Evolutionary conservation across 306 rosid species (phyloP), one percentile per base, ranked within the genome.

Genomic region (Cucurbita pepo): DNA sequence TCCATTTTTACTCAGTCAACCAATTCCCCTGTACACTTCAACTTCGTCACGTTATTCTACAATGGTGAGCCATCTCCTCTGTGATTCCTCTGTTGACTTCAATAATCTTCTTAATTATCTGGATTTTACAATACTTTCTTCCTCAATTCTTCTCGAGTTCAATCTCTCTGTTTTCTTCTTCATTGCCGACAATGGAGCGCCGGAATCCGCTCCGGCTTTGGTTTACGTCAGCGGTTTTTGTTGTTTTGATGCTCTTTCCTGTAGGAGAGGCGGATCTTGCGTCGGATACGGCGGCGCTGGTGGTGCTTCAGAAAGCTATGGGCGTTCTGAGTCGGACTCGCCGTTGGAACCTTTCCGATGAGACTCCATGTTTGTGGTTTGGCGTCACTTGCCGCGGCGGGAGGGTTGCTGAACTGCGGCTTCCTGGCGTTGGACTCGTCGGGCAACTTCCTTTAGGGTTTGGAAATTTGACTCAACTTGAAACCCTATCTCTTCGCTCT

Each of bases 361-460:
- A 74, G 5, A 78, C 19, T 10, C 97, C 92, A 2, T 94, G 99
- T 72, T 11, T 0, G 0, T 94, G 99, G 99, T 44, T 55, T 0
- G 99, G 99, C 12, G 95, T 94, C 6, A 14, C 0, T 15, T 91
- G 97, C 77, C 6, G 1, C 3, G 67, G 82, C 40, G 63, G 9
- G 11, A 56, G 91, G 52, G 92, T 94, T 25, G 81, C 80, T 8
- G 36, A 47, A 72, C 78, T 94, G 54, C 87, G 92, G 1, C 81
- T 88, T 4, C 99, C 99, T 10, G 99, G 73, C 18, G 80, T 78
- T 75, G 88, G 90, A 4, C 86, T 94, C 15, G 38, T 78, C 30
- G 99, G 99, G 8, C 52, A 65, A 0, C 87, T 94, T 5, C 97
- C 99, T 6, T 3, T 47, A 43, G 96, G 96, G 10, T 76, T 94